Conservation (phyloP, 345 rosid species). For the Hypericum androsaemum region DNA sequence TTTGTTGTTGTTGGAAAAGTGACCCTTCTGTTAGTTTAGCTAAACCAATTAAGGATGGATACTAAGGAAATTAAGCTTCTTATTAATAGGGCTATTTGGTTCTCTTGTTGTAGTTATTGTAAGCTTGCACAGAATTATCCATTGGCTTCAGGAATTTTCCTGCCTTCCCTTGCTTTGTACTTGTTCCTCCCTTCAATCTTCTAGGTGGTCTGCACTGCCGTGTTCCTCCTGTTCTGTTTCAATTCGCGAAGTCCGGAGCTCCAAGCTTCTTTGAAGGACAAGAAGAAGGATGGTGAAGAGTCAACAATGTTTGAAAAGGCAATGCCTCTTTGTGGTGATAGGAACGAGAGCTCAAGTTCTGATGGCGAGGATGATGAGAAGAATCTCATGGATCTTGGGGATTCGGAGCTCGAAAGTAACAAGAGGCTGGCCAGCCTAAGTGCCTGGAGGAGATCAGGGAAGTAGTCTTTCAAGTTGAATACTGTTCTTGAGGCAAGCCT, state of each 20-base stretch:
- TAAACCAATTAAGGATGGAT: constrained; percentile 12
- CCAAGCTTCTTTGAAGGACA: neutral
- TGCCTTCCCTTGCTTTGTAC: constrained; percentile 32
- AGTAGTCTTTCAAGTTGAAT: constrained; percentile 32
- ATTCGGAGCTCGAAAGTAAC: constrained; percentile 75
- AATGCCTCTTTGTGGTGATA: too few relatives aligned
- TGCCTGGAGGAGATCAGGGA: constrained; percentile 54
- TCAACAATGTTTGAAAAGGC: constrained; percentile 5
- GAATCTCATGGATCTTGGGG: constrained; percentile 78
- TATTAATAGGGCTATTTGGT: constrained; percentile 27
- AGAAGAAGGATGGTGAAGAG: constrained; percentile 12
- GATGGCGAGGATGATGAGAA: constrained; percentile 81
- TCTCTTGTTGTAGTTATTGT: constrained; percentile 23
- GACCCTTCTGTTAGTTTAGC: too few relatives aligned
- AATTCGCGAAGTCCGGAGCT: constrained; percentile 6
- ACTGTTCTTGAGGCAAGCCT: constrained; percentile 26
- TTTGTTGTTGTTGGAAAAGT: too few relatives aligned
- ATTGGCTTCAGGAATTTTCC: constrained; percentile 24
- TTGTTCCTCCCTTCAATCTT: constrained; percentile 46
- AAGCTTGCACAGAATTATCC: constrained; percentile 38
- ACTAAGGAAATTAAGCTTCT: constrained; percentile 32
- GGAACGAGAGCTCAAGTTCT: too few relatives aligned
- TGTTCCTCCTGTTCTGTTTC: constrained; percentile 20
- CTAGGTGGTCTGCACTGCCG: constrained; percentile 26
- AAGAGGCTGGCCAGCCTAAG: constrained; percentile 67